These are phyloP conservation scores for Talaromyces stipitatus DNA, from an alignment of 495 filamentous ascomycete genomes.

Conservation along the genomic window DNA sequence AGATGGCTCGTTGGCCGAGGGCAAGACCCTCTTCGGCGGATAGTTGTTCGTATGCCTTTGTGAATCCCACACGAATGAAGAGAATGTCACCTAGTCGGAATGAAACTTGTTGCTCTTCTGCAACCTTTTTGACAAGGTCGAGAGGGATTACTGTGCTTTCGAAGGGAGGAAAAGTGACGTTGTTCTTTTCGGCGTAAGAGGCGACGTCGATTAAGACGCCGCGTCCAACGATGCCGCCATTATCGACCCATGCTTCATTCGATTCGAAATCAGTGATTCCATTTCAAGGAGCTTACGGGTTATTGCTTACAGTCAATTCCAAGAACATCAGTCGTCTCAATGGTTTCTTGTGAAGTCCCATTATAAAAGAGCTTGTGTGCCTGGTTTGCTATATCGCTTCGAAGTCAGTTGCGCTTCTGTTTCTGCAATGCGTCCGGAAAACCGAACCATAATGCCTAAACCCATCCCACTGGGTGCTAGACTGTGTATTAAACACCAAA, in stretches of 20 bases:
- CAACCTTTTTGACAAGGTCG: constrained; percentile 30
- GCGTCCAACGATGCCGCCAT: constrained; percentile 47
- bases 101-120: constrained; percentile 20
- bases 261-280: background rate
- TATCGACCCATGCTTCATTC: constrained; percentile 31
- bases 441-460: constrained; percentile 39
- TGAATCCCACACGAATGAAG: constrained; percentile 46
- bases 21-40: constrained; percentile 18
- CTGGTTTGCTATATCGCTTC: constrained; percentile 33
- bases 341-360: constrained; percentile 48
- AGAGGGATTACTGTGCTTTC: constrained; percentile 30
- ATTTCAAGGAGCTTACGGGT: background rate
- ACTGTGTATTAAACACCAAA: constrained; percentile 55
- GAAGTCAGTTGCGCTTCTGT: background rate
- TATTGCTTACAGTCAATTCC: constrained; percentile 36
- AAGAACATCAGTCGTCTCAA: constrained; percentile 35
- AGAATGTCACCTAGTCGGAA: constrained; percentile 47
- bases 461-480: constrained; percentile 49
- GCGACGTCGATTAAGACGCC: constrained; percentile 53
- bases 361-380: constrained; percentile 52
- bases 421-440: background rate
- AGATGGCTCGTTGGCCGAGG: constrained; percentile 17
- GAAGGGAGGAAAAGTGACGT: constrained; percentile 29
- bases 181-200: constrained; percentile 37
- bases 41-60: constrained; percentile 30